A percentile compares a stretch with the other conserved stretches of the same genome.
Conservation (phyloP, 1,139 yeast genomes). For the Hyphopichia khmerensis region DNA sequence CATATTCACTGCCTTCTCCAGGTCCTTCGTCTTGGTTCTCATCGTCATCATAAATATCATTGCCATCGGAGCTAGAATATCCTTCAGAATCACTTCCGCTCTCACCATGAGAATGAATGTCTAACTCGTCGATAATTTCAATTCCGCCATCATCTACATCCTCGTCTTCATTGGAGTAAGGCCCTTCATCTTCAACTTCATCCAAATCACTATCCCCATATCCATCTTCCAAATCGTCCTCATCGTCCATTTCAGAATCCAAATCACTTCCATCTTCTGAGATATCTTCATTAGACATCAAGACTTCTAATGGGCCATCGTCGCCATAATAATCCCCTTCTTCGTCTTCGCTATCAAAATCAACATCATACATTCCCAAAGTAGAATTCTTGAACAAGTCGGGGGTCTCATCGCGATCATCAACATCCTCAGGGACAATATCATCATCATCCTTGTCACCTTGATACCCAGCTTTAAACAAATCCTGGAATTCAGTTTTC, state of each 20-base stretch:
- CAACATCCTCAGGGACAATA: constrained; percentile 53
- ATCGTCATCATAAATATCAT: constrained; percentile 20
- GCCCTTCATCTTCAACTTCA: constrained; percentile 16
- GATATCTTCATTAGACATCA: constrained; percentile 32
- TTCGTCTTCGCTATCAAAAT: constrained; percentile 61
- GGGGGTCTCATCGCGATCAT: constrained; percentile 75
- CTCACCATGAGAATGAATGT: constrained; percentile 23
- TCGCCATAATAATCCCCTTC: constrained; percentile 32
- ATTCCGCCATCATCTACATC: constrained; percentile 35
- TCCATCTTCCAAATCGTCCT: constrained; percentile 10
- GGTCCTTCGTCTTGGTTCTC: constrained; percentile 28
- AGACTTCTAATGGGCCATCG: constrained; percentile 34
- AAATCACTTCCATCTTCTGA: constrained; percentile 17
- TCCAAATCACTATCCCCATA: constrained; percentile 12
- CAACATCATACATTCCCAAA: constrained; percentile 90
- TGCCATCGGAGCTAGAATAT: constrained; percentile 11
- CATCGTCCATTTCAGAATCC: constrained; percentile 16
- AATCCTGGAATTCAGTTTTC: constrained; percentile 57
- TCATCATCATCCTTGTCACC: constrained; percentile 55
- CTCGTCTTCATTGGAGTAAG: constrained; percentile 21
- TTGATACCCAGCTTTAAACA: constrained; percentile 46
- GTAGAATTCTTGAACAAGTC: constrained; percentile 86
- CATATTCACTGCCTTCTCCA: constrained; percentile 33
- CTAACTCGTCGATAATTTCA: constrained; percentile 45
- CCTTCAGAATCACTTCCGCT: constrained; percentile 2